Evolutionary conservation across 2,329 filamentous ascomycete species (phyloP), one percentile per base, ranked within the genome.

Genomic region (Tolypocladium tundrense): DNA sequence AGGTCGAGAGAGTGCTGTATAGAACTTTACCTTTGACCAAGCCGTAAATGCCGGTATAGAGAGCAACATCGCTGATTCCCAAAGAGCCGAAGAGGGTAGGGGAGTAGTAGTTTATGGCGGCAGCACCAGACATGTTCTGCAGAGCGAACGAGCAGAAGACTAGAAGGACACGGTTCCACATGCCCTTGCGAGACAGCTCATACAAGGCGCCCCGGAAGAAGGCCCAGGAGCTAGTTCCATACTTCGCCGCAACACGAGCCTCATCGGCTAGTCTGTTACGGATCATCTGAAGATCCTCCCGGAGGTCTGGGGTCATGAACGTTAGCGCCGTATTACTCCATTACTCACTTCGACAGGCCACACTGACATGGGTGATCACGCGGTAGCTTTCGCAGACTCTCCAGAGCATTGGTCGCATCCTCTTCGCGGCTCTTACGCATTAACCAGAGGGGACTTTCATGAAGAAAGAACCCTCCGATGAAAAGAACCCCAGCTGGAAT

Each of bases 201-300:
- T 61, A 16, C 37, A 39, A 39, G 37, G 37, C 37, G 13, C 37
- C 37, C 14, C 37, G 37, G 37, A 39, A 39, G 37, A 39, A 39
- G 6, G 37, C 73, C 62, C 66, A 68, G 0, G 65, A 59, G 0
- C 72, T 71, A 0, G 60, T 60, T 9, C 72, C 72, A 40, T 70
- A 74, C 43, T 64, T 65, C 31, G 58, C 60, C 2, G 73, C 67
- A 21, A 75, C 62, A 0, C 63, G 35, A 0, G 65, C 62, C 54
- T 76, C 73, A 24, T 75, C 72, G 0, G 62, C 62, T 1, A 75
- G 66, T 55, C 72, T 65, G 14, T 59, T 64, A 33, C 68, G 66
- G 24, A 81, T 79, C 63, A 78, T 77, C 4, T 73, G 70, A 45
- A 82, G 67, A 53, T 82, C 80, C 54, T 76, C 74, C 55, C 75